Base-by-base conservation (phyloP, 31 red algal genomes). In the Porphyra umbilicalis region DNA sequence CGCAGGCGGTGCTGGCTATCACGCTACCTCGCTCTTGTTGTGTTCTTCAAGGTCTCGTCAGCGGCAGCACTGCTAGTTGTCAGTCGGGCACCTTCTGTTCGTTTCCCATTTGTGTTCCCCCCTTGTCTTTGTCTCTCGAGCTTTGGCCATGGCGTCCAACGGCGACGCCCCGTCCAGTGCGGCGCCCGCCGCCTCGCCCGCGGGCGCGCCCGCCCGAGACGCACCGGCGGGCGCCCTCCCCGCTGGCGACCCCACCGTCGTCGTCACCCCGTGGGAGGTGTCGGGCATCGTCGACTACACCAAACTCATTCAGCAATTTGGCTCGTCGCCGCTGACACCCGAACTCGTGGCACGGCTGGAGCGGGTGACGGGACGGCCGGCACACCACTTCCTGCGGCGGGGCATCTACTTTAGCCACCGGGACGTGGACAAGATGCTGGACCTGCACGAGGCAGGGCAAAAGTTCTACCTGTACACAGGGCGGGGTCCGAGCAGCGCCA, bases 351-450 rank as follows among this genome's bases (percentile, higher is more conserved):
- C 88, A 14, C 86, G 88, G 29, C 82, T 97, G 74, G 88, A 97
- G 39, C 35, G 82, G 14, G 80, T 94, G 35, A 97, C 95, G 25
- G 95, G 91, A 8, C 46, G 82, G 76, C 84, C 57, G 35, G 87
- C 91, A 0, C 95, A 97, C 78, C 79, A 84, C 57, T 97, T 97
- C 34, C 83, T 97, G 57, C 86, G 91, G 30, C 79, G 95, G 13
- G 92, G 91, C 39, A 94, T 97, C 34, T 97, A 94, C 88, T 97
- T 97, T 85, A 94, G 92, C 9, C 95, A 97, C 77, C 91, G 95
- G 32, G 95, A 97, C 74, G 86, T 97, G 38, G 79, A 89, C 35
- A 35, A 89, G n/a, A 44, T 97, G 36, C 89, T 97, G 80, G 79
- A 91, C 38, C 75, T 78, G 33, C 94, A 92, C 80, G 92, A 97